These are phyloP conservation scores for Aspergillus floridensis DNA, from an alignment of 2,329 filamentous ascomycete species.

Conservation along the genomic window DNA sequence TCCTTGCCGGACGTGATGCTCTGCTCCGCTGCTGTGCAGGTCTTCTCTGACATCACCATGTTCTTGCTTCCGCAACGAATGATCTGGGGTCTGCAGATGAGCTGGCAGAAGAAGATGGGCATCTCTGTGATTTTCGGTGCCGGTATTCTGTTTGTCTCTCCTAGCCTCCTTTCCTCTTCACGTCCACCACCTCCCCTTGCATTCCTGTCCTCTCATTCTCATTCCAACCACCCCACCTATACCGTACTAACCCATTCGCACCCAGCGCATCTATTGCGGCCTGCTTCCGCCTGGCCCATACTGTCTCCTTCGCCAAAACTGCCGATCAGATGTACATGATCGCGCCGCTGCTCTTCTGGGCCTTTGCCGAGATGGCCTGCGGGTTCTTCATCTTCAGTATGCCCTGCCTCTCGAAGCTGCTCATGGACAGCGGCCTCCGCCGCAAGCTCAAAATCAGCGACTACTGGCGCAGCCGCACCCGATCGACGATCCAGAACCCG, in stretches of 20 bases:
- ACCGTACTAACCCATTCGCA: too few relatives aligned
- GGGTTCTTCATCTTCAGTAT: conserved; percentile 46
- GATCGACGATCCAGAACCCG: not conserved
- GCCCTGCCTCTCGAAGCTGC: conserved; percentile 41
- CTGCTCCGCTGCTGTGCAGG: conserved; percentile 32
- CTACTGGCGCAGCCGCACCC: not conserved
- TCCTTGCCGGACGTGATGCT: conserved; percentile 28
- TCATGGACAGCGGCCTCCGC: conserved; percentile 23
- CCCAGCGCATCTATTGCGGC: conserved; percentile 44
- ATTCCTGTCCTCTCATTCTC: too few relatives aligned
- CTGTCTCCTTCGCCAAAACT: conserved; percentile 12
- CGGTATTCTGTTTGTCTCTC: conserved; percentile 31
- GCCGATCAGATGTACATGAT: conserved; percentile 36
- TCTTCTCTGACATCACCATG: conserved; percentile 33
- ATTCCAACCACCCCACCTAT: not conserved
- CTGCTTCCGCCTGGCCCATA: conserved; percentile 35
- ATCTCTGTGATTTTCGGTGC: conserved; percentile 33
- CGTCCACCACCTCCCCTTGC: too few relatives aligned
- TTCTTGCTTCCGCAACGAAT: conserved; percentile 36
- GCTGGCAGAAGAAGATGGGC: conserved; percentile 31
- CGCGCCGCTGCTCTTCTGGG: conserved; percentile 46
- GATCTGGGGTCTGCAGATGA: conserved; percentile 35
- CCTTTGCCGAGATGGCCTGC: conserved; percentile 46
- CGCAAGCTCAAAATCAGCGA: not conserved
- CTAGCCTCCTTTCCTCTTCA: not conserved